These are phyloP conservation scores for Brasenia schreberi DNA, from an alignment of 164 flowering plant genomes.

Conservation along the genomic window DNA sequence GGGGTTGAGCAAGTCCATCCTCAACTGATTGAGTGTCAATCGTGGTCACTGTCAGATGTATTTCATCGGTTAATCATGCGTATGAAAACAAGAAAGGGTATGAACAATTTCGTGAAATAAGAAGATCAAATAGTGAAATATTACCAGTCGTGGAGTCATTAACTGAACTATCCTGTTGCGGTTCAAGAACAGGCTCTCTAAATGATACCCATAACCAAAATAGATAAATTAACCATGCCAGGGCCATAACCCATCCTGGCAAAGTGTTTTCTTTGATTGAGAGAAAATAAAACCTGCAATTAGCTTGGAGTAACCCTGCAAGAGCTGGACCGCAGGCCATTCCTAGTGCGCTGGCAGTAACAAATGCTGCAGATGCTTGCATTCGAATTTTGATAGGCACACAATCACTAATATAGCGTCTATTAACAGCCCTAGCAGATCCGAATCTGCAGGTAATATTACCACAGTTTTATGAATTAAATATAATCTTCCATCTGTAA, in stretches of 20 bases:
- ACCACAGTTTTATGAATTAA: too few species aligned
- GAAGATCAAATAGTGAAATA: background rate
- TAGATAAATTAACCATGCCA: constrained; percentile 39
- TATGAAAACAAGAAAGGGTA: background rate
- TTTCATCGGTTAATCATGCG: background rate
- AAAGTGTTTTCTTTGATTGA: constrained; percentile 37
- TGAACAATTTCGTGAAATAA: background rate
- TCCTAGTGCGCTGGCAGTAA: constrained; percentile 52
- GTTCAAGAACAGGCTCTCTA: constrained; percentile 27
- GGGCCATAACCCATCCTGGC: constrained; percentile 58
- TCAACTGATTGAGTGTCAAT: constrained; percentile 8
- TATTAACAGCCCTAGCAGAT: constrained; percentile 51
- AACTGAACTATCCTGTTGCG: constrained; percentile 9
- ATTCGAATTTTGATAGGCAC: constrained; percentile 40
- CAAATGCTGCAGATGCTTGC: constrained; percentile 60
- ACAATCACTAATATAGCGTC: constrained; percentile 53
- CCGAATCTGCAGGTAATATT: constrained; percentile 27
- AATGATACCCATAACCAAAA: constrained; percentile 27
- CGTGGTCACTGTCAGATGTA: background rate
- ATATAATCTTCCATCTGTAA: too few species aligned
- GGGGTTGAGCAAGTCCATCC: constrained; percentile 32
- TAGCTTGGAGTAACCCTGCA: constrained; percentile 34
- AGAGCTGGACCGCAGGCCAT: constrained; percentile 58
- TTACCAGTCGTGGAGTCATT: constrained; percentile 13
- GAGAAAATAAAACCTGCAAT: constrained; percentile 25